Percentiles rank a stretch among this genome's conserved stretches.
Evolutionary conservation across 805 yeast genomes (phyloP).

Genomic region (Sungouiozyma intestinalis): DNA sequence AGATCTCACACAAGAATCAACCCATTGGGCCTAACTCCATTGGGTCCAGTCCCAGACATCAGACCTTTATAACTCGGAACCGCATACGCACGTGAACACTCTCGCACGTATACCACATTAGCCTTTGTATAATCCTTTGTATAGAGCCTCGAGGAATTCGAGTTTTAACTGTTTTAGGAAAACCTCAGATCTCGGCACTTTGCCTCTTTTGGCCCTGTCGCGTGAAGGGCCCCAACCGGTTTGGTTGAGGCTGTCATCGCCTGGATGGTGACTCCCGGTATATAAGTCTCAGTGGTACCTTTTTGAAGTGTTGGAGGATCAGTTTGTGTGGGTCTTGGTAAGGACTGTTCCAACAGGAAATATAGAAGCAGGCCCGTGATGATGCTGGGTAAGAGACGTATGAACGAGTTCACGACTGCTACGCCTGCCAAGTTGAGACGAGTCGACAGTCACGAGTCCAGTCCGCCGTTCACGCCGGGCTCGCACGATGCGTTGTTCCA

Average conservation of each 20-base stretch:
- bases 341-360: too few relatives aligned
- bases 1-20: slow-evolving; percentile 73
- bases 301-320: too few relatives aligned
- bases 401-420: background rate
- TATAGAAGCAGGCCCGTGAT: too few relatives aligned
- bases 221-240: background rate
- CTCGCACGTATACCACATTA: too few relatives aligned
- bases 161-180: background rate
- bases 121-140: too few relatives aligned
- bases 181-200: background rate
- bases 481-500: background rate
- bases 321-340: too few relatives aligned
- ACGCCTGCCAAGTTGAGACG: background rate
- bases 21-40: slow-evolving; percentile 73
- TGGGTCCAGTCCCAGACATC: slow-evolving; percentile 80
- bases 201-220: background rate
- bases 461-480: background rate
- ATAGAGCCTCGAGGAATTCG: background rate
- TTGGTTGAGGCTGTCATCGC: background rate
- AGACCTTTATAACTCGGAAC: slow-evolving; percentile 36
- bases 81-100: too few relatives aligned
- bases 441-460: background rate
- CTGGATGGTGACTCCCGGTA: too few relatives aligned
- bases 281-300: too few relatives aligned
- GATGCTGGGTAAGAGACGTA: background rate